These are phyloP conservation scores for Raffaelea arxii DNA, from an alignment of 2,329 filamentous ascomycete genomes.

Conservation along the genomic window DNA sequence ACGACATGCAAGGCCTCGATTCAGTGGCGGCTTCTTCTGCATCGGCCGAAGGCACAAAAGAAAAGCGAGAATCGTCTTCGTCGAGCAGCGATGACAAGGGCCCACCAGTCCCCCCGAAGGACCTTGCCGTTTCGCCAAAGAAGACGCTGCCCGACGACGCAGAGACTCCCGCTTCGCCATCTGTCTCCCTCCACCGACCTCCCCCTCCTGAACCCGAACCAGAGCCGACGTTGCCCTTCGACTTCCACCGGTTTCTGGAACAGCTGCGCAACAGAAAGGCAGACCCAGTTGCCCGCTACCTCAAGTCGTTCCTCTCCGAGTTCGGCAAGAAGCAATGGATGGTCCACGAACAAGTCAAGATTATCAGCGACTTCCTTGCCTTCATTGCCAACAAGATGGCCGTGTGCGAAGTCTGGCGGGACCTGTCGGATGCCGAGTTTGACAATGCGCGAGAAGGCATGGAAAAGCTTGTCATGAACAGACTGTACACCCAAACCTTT, in stretches of 20 bases:
- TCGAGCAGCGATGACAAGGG: slow-evolving; percentile 34
- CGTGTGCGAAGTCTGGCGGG: slow-evolving; percentile 90
- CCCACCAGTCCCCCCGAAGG: slow-evolving; percentile 52
- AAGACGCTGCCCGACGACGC: slow-evolving; percentile 23
- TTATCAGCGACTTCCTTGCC: slow-evolving; percentile 89
- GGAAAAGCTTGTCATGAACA: slow-evolving; percentile 99
- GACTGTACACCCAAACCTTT: slow-evolving; percentile 91
- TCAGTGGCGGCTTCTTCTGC: slow-evolving; percentile 30
- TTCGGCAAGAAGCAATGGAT: slow-evolving; percentile 99
- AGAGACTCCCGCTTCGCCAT: slow-evolving; percentile 35
- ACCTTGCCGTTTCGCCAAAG: slow-evolving; percentile 18
- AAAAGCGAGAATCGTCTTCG: slow-evolving; percentile 15
- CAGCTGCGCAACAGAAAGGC: slow-evolving; percentile 93
- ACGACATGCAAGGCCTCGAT: slow-evolving; percentile 35
- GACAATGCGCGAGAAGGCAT: slow-evolving; percentile 97
- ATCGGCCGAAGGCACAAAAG: slow-evolving; percentile 17
- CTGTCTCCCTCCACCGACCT: slow-evolving; percentile 45
- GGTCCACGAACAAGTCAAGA: slow-evolving; percentile 99
- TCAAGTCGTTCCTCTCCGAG: slow-evolving; percentile 88
- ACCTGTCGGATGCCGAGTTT: slow-evolving; percentile 92
- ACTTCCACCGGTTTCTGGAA: slow-evolving; percentile 94
- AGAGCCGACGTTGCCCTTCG: slow-evolving; percentile 81
- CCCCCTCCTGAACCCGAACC: slow-evolving; percentile 66
- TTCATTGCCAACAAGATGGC: slow-evolving; percentile 99
- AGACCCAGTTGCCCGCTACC: slow-evolving; percentile 92